Evolutionary conservation across 257 asterid species (phyloP), one percentile per base, ranked within the genome.

Genomic region (Rehmannia glutinosa): DNA sequence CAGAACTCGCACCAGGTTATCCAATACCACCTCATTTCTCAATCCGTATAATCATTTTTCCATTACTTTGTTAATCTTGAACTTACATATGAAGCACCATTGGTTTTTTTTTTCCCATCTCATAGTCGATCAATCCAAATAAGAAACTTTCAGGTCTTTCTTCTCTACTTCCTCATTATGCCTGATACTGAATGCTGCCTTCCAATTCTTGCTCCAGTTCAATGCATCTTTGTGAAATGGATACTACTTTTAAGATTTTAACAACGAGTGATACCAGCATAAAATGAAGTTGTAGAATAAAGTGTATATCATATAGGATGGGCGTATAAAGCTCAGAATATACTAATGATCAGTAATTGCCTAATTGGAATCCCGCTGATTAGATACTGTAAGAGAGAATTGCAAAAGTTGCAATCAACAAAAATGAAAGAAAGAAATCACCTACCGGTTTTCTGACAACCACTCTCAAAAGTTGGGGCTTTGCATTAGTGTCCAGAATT

Each of bases 391-490:
- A 42, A 19, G 17, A 55, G 24, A 55, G 66, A 55, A 71, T 46
- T 17, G 51, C 62, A 54, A 33, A 72, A 66, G 24, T 1, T 17
- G 50, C 9, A 52, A n/a, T 59, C 52, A 64, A 78, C 11, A 25
- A 61, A 46, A 60, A 45, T 1, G 38, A 45, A 12, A 64, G 13
- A 21, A 19, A 75, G 33, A 42, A 57, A 72, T 36, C 80, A 77
- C 97, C 74, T 84, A 93, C 99, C 72, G 97, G 96, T 74, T 82
- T 90, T 78, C 92, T 82, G 70, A 85, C 96, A 36, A 77, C 83
- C 24, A 84, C 96, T 46, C 88, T 81, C 83, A 90, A 78, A 76
- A 68, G 53, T 58, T 74, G 90, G 73, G 87, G 83, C 75, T 85
- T 83, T 67, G 80, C 81, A 76, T 74, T 74, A 63, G 73, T 57